These are phyloP conservation scores for Fusarium sp. DNA, from an alignment of 2,329 filamentous ascomycete genomes.

Conservation along the genomic window DNA sequence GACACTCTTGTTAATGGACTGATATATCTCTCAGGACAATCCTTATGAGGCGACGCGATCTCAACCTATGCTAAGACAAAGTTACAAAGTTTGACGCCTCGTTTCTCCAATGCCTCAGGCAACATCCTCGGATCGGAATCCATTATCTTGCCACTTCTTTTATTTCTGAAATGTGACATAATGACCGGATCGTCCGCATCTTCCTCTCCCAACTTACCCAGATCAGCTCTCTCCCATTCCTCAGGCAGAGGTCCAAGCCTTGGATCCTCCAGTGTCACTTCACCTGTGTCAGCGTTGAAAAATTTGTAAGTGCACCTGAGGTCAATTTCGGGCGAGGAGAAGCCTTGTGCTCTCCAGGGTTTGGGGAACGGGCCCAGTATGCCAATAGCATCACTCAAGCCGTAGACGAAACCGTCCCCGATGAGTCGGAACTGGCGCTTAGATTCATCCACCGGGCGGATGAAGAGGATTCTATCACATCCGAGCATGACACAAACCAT, in stretches of 20 bases:
- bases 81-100: not conserved
- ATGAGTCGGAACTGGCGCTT: not conserved
- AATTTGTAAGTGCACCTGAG: not conserved
- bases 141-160: not conserved
- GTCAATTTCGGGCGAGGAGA: not conserved
- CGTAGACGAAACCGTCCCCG: constrained; percentile 4
- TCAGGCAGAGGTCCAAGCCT: not conserved
- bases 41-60: too few relatives aligned
- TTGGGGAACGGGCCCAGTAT: constrained; percentile 1
- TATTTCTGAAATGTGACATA: constrained; percentile 3
- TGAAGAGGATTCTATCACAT: not conserved
- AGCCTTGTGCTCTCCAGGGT: constrained; percentile 11
- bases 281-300: constrained; percentile 3
- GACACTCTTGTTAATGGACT: too few relatives aligned
- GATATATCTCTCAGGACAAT: too few relatives aligned
- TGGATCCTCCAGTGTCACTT: constrained; percentile 2
- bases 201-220: not conserved
- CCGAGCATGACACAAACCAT: constrained; percentile 10
- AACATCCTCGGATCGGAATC: constrained; percentile 2
- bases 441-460: not conserved
- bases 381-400: not conserved
- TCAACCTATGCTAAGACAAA: not conserved
- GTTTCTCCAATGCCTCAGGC: not conserved
- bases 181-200: constrained; percentile 5
- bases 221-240: constrained; percentile 4